Evolutionary conservation across 176 grass and related monocot species (phyloP), one percentile per base, ranked within the genome.

Genomic region (Areca catechu): DNA sequence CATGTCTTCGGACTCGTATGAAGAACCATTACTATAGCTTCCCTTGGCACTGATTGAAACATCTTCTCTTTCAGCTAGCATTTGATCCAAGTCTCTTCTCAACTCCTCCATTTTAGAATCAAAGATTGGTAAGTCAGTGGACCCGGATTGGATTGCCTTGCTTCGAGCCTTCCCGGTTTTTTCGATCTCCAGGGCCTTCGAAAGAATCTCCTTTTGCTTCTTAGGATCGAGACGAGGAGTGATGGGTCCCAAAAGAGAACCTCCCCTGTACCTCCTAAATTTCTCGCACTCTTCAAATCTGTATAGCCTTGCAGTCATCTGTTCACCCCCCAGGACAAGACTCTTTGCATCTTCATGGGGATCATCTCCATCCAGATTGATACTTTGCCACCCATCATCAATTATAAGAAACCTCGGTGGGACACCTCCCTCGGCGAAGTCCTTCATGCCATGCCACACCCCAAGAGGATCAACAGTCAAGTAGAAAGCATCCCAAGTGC

Each of bases 401-500:
- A 72, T 53, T 21, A 72, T 50, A 6, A 72, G 48, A 19, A 72
- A 72, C 49, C 57, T 37, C n/a, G 19, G 57, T 3, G 18, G 48
- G 24, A 72, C 16, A 4, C 69, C 69, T 24, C 23, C 24, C 22
- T 72, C 69, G 49, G 24, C 22, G 49, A 72, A 61, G 18, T 61
- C 69, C 19, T 61, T 16, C 43, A 72, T 17, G n/a, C 57, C 69
- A n/a, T 62, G 69, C 57, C 69, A 72, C 20, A 72, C 57, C 5
- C 69, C 57, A 24, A 53, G 21, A 3, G 69, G 69, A 5, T 62
- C 69, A 14, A 72, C 69, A 14, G 69, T 72, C 48, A 62, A 21
- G 57, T 72, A 72, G 22, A 52, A 72, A 3, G 69, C 69, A 15
- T 72, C 69, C 69, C 69, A 72, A 10, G 69, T 72, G 57, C 69